Base-by-base conservation (phyloP, 495 filamentous ascomycete species). In the Penicillium riverlandense region DNA sequence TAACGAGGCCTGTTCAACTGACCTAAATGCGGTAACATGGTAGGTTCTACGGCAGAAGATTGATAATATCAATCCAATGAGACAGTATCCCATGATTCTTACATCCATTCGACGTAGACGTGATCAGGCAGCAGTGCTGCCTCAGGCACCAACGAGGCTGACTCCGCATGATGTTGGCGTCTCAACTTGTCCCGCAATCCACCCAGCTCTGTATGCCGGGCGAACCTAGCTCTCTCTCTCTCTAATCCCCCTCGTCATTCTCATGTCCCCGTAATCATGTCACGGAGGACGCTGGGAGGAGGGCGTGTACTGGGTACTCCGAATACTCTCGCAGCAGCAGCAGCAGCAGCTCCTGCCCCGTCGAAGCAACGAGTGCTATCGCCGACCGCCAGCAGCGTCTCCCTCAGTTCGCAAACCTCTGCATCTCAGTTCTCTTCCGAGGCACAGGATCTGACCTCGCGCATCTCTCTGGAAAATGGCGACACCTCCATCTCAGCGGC, bases 231-330 rank as follows among this genome's bases (percentile, higher is more conserved):
- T 52, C 36, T 44, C 44, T 36, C 42, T 37, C 43, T 45, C 22
- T 22, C 22, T 22, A 2, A 22, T 22, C 4, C 2, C 4, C 47
- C 48, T 48, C 44, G 38, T 29, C 52, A 22, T 58, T 66, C 65
- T 54, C 67, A 71, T 71, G 67, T 57, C 57, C 52, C 52, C 53
- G 53, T 71, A 63, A 72, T 57, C 57, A 92, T 91, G 86, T 83
- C 86, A 57, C 72, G 79, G 65, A 81, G 87, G 67, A 88, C 82
- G 71, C 80, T 95, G 55, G 89, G 90, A 54, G 87, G 89, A 65
- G 90, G 90, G 57, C 79, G 90, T 70, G 80, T 96, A 54, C 70
- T 96, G 52, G 89, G 90, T 47, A 89, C 77, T 68, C 86, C 86
- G 45, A 85, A 82, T 62, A 74, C 80, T 52, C 78, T 91, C 53